These are phyloP conservation scores for Elsinoe perseae DNA, from an alignment of 2,329 filamentous ascomycete genomes.

Conservation along the genomic window DNA sequence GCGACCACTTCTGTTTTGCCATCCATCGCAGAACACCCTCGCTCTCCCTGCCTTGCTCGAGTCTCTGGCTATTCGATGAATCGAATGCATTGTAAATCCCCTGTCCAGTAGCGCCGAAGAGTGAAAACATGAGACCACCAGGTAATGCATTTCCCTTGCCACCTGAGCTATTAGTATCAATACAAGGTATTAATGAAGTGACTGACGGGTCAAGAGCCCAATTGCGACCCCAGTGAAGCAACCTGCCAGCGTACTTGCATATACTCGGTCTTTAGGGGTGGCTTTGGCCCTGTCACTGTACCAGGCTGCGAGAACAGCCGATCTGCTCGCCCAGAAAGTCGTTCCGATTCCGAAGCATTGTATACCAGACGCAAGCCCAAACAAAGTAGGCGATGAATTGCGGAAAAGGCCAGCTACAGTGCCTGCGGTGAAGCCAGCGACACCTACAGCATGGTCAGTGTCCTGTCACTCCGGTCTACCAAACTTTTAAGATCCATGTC, in stretches of 20 bases:
- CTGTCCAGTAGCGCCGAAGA: slow-evolving; percentile 53
- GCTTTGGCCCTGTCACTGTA: slow-evolving; percentile 37
- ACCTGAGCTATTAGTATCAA: slow-evolving; percentile 34
- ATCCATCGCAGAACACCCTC: slow-evolving; percentile 41
- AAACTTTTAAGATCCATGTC: background rate
- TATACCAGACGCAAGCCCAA: slow-evolving; percentile 62
- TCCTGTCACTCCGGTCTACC: background rate
- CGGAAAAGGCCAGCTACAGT: slow-evolving; percentile 46
- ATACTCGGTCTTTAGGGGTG: slow-evolving; percentile 52
- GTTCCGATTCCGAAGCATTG: slow-evolving; percentile 76
- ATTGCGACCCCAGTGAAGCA: slow-evolving; percentile 52
- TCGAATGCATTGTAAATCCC: slow-evolving; percentile 47
- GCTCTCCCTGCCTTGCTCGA: slow-evolving; percentile 28
- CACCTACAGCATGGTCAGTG: slow-evolving; percentile 35
- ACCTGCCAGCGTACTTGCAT: slow-evolving; percentile 63
- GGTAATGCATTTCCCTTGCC: slow-evolving; percentile 49
- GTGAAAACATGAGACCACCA: slow-evolving; percentile 51
- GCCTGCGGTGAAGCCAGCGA: slow-evolving; percentile 55
- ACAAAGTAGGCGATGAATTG: slow-evolving; percentile 59
- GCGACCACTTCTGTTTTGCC: slow-evolving; percentile 60
- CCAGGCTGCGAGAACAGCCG: slow-evolving; percentile 33
- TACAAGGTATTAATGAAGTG: background rate
- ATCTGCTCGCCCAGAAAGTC: slow-evolving; percentile 61
- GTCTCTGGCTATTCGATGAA: slow-evolving; percentile 21
- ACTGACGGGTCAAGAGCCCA: slow-evolving; percentile 48